Evolutionary conservation across 306 rosid genomes (phyloP).

Genomic region (Pterocarpus macrocarpus): DNA sequence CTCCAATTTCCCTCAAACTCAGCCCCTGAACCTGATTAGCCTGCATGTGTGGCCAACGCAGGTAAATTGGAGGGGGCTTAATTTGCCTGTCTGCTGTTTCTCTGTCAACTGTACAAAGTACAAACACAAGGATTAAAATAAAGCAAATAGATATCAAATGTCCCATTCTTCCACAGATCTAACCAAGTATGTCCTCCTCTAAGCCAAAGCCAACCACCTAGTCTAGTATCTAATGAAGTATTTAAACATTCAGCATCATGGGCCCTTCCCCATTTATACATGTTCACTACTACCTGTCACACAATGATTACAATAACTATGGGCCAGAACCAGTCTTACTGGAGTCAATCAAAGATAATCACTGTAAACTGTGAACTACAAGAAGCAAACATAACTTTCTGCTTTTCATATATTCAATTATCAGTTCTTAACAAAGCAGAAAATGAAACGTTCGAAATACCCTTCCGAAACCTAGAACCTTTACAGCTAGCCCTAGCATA

Average conservation of each 20-base stretch:
- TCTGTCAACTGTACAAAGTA: constrained; percentile 67
- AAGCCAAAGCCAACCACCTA: no score
- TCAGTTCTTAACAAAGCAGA: constrained; percentile 38
- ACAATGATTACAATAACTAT: constrained; percentile 32
- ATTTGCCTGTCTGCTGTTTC: constrained; percentile 52
- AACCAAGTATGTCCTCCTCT: no score
- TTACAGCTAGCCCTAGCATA: constrained; percentile 37
- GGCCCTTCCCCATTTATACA: constrained; percentile 32
- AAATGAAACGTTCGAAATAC: constrained; percentile 24
- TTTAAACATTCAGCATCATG: constrained; percentile 28
- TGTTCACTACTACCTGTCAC: constrained; percentile 11
- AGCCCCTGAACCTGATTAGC: constrained; percentile 88
- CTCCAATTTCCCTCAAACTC: constrained; percentile 85
- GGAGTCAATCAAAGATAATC: constrained; percentile 25
- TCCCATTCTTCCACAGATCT: constrained; percentile 33
- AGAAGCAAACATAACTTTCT: constrained; percentile 28
- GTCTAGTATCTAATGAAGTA: not conserved
- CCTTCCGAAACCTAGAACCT: constrained; percentile 29
- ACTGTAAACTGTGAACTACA: not conserved
- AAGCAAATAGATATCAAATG: constrained; percentile 31
- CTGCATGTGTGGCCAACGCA: constrained; percentile 92
- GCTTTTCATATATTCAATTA: constrained; percentile 36
- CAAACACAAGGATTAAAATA: constrained; percentile 44
- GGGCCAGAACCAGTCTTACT: constrained; percentile 19
- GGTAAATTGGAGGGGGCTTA: constrained; percentile 68